Evolutionary conservation across 495 filamentous ascomycete species (phyloP), one percentile per base, ranked within the genome.

Genomic region (Parathielavia appendiculata): DNA sequence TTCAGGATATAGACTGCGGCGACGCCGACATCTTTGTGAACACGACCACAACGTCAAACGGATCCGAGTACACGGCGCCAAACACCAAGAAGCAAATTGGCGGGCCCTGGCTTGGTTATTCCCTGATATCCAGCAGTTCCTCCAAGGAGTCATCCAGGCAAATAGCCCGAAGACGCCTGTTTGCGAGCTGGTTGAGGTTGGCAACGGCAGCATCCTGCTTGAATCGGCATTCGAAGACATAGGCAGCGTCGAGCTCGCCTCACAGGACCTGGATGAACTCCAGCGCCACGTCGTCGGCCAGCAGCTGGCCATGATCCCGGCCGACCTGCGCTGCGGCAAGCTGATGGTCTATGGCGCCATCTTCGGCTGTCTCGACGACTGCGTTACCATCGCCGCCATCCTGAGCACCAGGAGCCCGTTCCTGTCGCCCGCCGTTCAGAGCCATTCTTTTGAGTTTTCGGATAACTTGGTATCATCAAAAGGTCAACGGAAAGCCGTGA

Each of bases 301-400:
- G 46, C 92, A 97, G 73, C 75, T 98, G 11, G 84, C 91, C 39
- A 87, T 95, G 85, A 96, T 98, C 41, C 93, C 93, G 4, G 91
- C 95, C 1, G 93, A 98, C 61, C 76, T 98, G 26, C 84, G 95
- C 12, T 96, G 90, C 69, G 88, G 87, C 19, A 98, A 98, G 71
- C 81, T 98, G 9, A 88, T 98, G 83, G 90, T 98, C 16, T 96
- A 95, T 63, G 95, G 93, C 16, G 87, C 90, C 2, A 92, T 91
- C 44, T 97, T 98, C 66, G 87, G 88, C 19, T 96, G 91, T 63
- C 83, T 97, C 16, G 89, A 95, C 63, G 80, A 92, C 44, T 89
- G 86, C 60, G 77, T 97, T 55, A 90, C 87, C n/a, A 91, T 98
- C 61, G 86, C 93, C 1, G 86, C 90, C 19, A 93, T 96, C 46